Conservation (phyloP, 2,329 filamentous ascomycete species). For the Sporothrix schenckii region DNA sequence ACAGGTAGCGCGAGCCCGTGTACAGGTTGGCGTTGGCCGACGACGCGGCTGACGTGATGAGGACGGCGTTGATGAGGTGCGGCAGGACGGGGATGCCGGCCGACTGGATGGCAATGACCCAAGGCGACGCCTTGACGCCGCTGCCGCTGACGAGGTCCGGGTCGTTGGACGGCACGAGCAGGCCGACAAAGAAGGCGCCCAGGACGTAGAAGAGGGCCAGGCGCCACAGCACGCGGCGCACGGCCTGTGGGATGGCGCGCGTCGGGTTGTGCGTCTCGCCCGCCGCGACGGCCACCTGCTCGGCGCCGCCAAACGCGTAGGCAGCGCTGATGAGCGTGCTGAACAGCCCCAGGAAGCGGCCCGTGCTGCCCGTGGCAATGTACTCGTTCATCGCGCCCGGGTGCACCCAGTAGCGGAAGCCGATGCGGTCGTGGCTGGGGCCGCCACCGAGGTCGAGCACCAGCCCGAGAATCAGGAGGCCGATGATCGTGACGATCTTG, state of each 20-base stretch:
- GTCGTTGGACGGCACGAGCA: slow-evolving; percentile 40
- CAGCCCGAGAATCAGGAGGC: slow-evolving; percentile 58
- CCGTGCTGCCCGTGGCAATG: slow-evolving; percentile 44
- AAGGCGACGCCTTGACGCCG: slow-evolving; percentile 53
- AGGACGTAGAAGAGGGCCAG: slow-evolving; percentile 43
- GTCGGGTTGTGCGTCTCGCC: slow-evolving; percentile 66
- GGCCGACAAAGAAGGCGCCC: slow-evolving; percentile 42
- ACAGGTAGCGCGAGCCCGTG: slow-evolving; percentile 61
- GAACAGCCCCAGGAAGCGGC: slow-evolving; percentile 50
- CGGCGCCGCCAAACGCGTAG: slow-evolving; percentile 64
- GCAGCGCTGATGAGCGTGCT: slow-evolving; percentile 54
- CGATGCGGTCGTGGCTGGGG: slow-evolving; percentile 53
- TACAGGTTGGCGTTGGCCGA: slow-evolving; percentile 67
- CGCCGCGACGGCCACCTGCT: slow-evolving; percentile 63
- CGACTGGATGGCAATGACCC: slow-evolving; percentile 72
- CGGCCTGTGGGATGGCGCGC: slow-evolving; percentile 66
- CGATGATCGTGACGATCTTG: slow-evolving; percentile 63
- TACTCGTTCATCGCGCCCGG: slow-evolving; percentile 53
- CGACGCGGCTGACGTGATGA: slow-evolving; percentile 71
- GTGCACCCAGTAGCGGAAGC: slow-evolving; percentile 55
- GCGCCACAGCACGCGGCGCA: slow-evolving; percentile 48
- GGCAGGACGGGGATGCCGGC: slow-evolving; percentile 70
- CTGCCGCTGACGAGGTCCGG: slow-evolving; percentile 40
- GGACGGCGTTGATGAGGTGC: slow-evolving; percentile 73
- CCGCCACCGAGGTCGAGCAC: slow-evolving; percentile 61